A percentile compares a stretch with the other conserved stretches of the same genome.
These are phyloP conservation scores for Neurospora sp. DNA, from an alignment of 495 filamentous ascomycete species.

Conservation along the genomic window DNA sequence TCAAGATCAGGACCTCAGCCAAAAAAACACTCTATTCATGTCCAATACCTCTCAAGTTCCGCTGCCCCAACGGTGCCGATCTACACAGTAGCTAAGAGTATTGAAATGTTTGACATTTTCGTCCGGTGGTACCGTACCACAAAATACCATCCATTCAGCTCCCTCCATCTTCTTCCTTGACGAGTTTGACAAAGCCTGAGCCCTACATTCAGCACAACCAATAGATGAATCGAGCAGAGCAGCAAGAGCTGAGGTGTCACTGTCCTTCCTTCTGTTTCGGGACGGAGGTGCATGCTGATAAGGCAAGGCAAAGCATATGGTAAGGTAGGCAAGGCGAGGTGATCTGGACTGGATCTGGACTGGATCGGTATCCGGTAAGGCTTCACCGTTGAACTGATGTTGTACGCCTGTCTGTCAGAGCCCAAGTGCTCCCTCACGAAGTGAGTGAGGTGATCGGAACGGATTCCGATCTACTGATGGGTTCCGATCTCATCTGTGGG, in stretches of 20 bases:
- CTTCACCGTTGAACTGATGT: background rate
- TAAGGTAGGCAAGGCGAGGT: no score
- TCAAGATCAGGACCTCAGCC: no score
- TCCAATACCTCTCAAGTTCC: no score
- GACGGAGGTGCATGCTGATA: background rate
- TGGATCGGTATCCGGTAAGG: background rate
- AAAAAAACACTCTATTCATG: no score
- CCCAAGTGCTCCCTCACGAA: background rate
- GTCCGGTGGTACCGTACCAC: background rate
- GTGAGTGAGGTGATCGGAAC: background rate
- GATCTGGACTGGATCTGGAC: background rate
- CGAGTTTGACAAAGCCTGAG: background rate
- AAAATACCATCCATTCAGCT: background rate
- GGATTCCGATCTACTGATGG: background rate
- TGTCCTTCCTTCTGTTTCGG: background rate
- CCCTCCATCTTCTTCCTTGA: background rate
- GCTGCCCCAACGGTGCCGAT: no score
- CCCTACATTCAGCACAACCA: background rate
- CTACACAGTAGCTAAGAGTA: no score
- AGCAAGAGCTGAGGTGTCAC: background rate
- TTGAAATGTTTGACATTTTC: no score
- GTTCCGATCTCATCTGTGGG: background rate
- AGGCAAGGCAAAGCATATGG: background rate
- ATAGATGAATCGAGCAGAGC: background rate
- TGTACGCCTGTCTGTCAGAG: background rate